Percentiles rank a stretch among this genome's conserved stretches.
Conservation (phyloP, 768 basidiomycete species). For the Auricularia auricula-judae region DNA sequence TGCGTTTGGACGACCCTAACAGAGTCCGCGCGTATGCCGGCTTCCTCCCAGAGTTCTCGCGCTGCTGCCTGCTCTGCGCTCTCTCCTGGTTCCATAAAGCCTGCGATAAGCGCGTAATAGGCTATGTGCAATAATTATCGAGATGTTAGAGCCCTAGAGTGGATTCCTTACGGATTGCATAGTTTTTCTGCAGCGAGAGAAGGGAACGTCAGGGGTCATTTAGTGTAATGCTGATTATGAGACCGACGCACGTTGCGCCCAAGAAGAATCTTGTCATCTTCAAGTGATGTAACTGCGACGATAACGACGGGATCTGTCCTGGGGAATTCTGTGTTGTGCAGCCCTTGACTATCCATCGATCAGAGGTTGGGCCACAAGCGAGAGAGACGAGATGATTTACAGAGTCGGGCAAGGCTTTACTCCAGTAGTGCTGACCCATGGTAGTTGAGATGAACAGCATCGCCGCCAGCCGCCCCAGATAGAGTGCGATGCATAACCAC, state of each 20-base stretch:
- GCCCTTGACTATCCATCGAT: constrained; percentile 44
- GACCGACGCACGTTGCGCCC: constrained; percentile 61
- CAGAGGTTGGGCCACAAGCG: neutral
- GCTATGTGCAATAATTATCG: constrained; percentile 3
- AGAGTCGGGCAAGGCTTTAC: constrained; percentile 59
- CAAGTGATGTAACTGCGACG: constrained; percentile 72
- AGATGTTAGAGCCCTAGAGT: too few relatives aligned
- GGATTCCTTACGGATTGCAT: neutral
- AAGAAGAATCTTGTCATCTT: constrained; percentile 73
- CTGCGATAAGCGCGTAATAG: constrained; percentile 85
- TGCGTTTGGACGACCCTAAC: constrained; percentile 77
- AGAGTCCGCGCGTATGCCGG: constrained; percentile 74
- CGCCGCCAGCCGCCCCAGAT: constrained; percentile 97
- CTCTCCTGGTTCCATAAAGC: constrained; percentile 92
- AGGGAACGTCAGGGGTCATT: neutral
- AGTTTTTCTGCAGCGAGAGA: neutral
- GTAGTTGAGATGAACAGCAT: constrained; percentile 61
- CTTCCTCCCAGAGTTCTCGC: constrained; percentile 93
- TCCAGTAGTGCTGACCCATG: constrained; percentile 57
- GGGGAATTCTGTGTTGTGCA: constrained; percentile 80
- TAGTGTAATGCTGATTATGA: neutral
- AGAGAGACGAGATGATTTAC: constrained; percentile 30
- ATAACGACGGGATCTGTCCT: constrained; percentile 86
- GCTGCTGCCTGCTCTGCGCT: constrained; percentile 87
- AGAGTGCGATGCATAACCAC: constrained; percentile 70